A percentile compares a stretch with the other conserved stretches of the same genome.
phyloP scores from a whole-genome alignment of 2,329 filamentous ascomycete species.

The Fusarium continuum region DNA sequence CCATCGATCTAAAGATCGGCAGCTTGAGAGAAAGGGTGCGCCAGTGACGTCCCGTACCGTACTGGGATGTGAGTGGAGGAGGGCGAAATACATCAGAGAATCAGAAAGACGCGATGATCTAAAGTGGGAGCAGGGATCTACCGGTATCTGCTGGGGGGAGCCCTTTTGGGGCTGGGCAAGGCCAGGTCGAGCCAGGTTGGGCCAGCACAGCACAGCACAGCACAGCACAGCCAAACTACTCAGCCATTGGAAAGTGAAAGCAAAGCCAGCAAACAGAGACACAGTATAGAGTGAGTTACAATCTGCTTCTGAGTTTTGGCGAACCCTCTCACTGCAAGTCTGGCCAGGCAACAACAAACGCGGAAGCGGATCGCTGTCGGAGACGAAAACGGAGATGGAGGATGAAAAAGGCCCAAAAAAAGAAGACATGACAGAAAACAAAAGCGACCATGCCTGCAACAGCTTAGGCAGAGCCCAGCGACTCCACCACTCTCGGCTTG shows the following conservation, averaged over 20 bases:
- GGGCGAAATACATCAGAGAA: slow-evolving; percentile 11
- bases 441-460: slow-evolving; percentile 18
- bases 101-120: slow-evolving; percentile 30
- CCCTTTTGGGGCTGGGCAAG: slow-evolving; percentile 16
- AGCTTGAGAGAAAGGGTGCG: slow-evolving; percentile 35
- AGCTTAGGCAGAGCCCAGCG: slow-evolving; percentile 21
- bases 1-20: slow-evolving; percentile 43
- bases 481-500: slow-evolving; percentile 25
- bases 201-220: slow-evolving; percentile 4
- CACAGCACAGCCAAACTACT: slow-evolving; percentile 1
- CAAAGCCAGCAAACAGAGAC: not conserved
- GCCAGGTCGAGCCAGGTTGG: slow-evolving; percentile 3
- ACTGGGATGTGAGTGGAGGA: slow-evolving; percentile 38
- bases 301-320: too few species aligned
- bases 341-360: not conserved
- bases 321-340: not conserved
- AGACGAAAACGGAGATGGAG: slow-evolving; percentile 26
- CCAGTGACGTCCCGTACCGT: slow-evolving; percentile 40
- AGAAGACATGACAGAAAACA: slow-evolving; percentile 20
- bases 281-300: not conserved
- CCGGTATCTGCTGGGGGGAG: too few species aligned
- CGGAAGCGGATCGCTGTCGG: slow-evolving; percentile 10
- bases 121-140: slow-evolving; percentile 25
- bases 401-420: slow-evolving; percentile 23
- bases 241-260: not conserved